Evolutionary conservation across 2,329 filamentous ascomycete genomes (phyloP).

Genomic region (Tolypocladium capitatum): DNA sequence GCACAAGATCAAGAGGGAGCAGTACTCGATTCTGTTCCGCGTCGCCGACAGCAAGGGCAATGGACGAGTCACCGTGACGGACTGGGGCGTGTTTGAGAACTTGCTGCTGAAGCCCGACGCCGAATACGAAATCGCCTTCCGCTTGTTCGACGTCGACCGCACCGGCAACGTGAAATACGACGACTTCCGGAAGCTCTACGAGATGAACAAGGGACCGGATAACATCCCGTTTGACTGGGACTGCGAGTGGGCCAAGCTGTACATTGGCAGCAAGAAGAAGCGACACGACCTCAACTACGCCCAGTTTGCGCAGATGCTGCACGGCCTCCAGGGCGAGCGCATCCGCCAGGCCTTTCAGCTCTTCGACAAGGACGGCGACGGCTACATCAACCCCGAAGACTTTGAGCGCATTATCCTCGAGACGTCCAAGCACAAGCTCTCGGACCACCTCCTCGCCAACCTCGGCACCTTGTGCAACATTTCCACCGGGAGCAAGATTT

Average conservation of each 20-base stretch:
- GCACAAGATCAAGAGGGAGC: constrained; percentile 96
- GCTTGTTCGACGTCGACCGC: constrained; percentile 80
- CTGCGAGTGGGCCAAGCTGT: constrained; percentile 89
- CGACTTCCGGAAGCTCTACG: constrained; percentile 72
- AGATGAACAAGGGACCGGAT: constrained; percentile 72
- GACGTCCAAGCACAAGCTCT: constrained; percentile 90
- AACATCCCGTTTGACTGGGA: constrained; percentile 94
- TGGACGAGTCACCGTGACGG: constrained; percentile 63
- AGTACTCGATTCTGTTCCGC: constrained; percentile 85
- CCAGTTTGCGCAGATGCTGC: constrained; percentile 96
- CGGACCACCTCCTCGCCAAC: constrained; percentile 86
- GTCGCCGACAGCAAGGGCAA: constrained; percentile 70
- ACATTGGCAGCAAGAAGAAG: constrained; percentile 78
- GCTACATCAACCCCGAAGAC: constrained; percentile 88
- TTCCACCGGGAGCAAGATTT: constrained; percentile 80
- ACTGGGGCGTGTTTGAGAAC: constrained; percentile 93
- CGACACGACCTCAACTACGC: constrained; percentile 87
- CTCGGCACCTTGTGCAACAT: constrained; percentile 92
- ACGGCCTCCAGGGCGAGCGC: constrained; percentile 87
- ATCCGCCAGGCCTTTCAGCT: constrained; percentile 89
- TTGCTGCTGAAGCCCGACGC: constrained; percentile 87
- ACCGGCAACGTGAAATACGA: constrained; percentile 82
- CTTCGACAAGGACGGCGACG: constrained; percentile 83
- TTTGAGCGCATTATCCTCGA: constrained; percentile 95
- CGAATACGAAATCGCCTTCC: constrained; percentile 97